These are phyloP conservation scores for Marchantia polymorpha DNA, from an alignment of 225 moss, liverwort and hornwort species.

Conservation along the genomic window DNA sequence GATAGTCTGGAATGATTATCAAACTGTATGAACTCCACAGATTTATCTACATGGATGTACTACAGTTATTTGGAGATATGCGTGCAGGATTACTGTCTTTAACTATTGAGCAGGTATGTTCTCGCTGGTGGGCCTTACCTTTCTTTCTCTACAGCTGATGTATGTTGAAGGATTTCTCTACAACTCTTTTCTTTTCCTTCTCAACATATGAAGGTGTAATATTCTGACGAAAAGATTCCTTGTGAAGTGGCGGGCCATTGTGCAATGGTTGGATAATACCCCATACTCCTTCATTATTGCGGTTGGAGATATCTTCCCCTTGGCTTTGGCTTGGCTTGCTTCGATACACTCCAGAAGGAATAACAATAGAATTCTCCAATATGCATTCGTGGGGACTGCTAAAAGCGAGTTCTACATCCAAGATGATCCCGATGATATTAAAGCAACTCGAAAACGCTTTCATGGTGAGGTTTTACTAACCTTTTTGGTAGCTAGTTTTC, in stretches of 20 bases:
- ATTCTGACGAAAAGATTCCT: neutral
- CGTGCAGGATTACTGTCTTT: constrained; percentile 68
- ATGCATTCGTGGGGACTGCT: constrained; percentile 82
- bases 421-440: neutral
- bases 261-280: constrained; percentile 67
- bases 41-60: constrained; percentile 82
- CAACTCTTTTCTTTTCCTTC: too few species aligned
- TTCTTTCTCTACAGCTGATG: neutral
- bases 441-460: neutral
- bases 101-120: constrained; percentile 64
- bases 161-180: neutral
- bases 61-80: constrained; percentile 68
- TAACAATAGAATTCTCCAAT: constrained; percentile 37
- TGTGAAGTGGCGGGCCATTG: constrained; percentile 61
- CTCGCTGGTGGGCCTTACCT: neutral
- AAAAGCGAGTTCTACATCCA: constrained; percentile 81
- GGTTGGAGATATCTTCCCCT: constrained; percentile 80
- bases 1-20: neutral
- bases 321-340: constrained; percentile 77
- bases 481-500: neutral
- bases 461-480: constrained; percentile 5
- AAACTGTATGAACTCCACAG: constrained; percentile 31
- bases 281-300: constrained; percentile 76
- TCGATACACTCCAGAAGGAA: constrained; percentile 49
- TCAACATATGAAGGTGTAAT: neutral